Percentiles rank a stretch among this genome's conserved stretches.
phyloP scores from a whole-genome alignment of 2,329 filamentous ascomycete genomes.

The Phyllosticta citriasiana region DNA sequence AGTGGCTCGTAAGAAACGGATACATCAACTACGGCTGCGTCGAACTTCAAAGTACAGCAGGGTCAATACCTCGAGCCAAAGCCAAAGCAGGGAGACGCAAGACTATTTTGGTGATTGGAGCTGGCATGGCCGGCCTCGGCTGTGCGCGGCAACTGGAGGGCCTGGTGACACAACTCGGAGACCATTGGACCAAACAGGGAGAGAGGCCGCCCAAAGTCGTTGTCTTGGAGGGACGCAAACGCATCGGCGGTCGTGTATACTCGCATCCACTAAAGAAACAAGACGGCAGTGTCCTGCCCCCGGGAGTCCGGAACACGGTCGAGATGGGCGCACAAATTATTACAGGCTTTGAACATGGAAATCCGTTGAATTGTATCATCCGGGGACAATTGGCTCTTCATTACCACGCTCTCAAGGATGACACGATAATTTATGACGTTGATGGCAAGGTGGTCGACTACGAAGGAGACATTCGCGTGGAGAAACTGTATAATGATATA shows the following conservation, averaged over 20 bases:
- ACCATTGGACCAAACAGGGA: constrained; percentile 52
- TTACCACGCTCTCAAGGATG: constrained; percentile 70
- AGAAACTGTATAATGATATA: constrained; percentile 90
- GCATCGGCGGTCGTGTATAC: constrained; percentile 87
- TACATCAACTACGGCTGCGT: constrained; percentile 97
- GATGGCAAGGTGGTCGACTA: constrained; percentile 70
- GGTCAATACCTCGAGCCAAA: constrained; percentile 25
- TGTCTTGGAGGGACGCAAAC: constrained; percentile 74
- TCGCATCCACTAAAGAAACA: constrained; percentile 62
- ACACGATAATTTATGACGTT: constrained; percentile 81
- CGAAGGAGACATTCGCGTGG: constrained; percentile 63
- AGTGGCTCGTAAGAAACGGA: constrained; percentile 83
- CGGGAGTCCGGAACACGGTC: constrained; percentile 60
- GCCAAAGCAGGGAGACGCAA: constrained; percentile 46
- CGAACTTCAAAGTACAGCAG: constrained; percentile 47
- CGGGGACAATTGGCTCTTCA: constrained; percentile 80
- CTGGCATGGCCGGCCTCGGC: constrained; percentile 86
- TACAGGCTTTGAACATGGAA: constrained; percentile 91
- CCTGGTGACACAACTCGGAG: constrained; percentile 71
- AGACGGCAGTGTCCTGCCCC: constrained; percentile 41
- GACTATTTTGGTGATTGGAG: constrained; percentile 78
- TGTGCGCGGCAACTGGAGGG: constrained; percentile 85
- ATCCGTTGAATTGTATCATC: constrained; percentile 83
- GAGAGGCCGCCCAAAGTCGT: constrained; percentile 66
- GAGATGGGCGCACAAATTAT: constrained; percentile 99